Evolutionary conservation across 2,329 filamentous ascomycete genomes (phyloP).

Genomic region (Huntiella bhutanensis): DNA sequence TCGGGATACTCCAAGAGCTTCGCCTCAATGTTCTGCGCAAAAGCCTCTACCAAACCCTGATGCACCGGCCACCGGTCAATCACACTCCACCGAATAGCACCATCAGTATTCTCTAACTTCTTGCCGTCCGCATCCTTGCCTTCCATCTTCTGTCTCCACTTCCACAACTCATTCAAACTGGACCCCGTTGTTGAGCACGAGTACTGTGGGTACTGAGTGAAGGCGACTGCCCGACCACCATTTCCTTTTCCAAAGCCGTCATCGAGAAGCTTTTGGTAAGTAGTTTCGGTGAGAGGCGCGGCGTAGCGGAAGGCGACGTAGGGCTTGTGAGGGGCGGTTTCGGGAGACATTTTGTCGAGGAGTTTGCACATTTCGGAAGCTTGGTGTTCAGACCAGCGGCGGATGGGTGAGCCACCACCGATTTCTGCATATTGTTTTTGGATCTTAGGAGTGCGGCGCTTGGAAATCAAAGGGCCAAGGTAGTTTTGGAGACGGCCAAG

Average conservation of each 20-base stretch:
- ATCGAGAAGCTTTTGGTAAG: conserved; percentile 63
- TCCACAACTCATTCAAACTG: conserved; percentile 94
- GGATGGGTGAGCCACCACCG: conserved; percentile 91
- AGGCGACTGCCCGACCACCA: conserved; percentile 86
- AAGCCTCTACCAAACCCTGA: conserved; percentile 71
- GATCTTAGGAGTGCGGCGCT: conserved; percentile 83
- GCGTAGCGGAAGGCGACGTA: conserved; percentile 97
- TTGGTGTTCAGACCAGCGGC: conserved; percentile 95
- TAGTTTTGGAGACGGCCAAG: conserved; percentile 81
- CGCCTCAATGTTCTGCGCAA: conserved; percentile 79
- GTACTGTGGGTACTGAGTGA: conserved; percentile 97
- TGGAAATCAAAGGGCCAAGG: conserved; percentile 71
- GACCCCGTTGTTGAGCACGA: conserved; percentile 94
- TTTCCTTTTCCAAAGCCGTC: conserved; percentile 83
- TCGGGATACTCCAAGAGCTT: conserved; percentile 69
- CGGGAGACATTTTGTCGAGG: conserved; percentile 72
- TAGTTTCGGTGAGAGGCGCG: conserved; percentile 79
- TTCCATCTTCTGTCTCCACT: conserved; percentile 78
- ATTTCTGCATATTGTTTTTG: conserved; percentile 89
- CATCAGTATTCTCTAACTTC: conserved; percentile 22
- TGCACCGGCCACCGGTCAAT: conserved; percentile 98
- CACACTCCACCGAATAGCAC: conserved; percentile 82
- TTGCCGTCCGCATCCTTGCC: conserved; percentile 37
- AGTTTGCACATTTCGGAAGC: conserved; percentile 93
- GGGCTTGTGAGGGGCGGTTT: conserved; percentile 89